Base-by-base conservation (phyloP, 2,329 filamentous ascomycete species). In the Coleophoma cylindrospora region DNA sequence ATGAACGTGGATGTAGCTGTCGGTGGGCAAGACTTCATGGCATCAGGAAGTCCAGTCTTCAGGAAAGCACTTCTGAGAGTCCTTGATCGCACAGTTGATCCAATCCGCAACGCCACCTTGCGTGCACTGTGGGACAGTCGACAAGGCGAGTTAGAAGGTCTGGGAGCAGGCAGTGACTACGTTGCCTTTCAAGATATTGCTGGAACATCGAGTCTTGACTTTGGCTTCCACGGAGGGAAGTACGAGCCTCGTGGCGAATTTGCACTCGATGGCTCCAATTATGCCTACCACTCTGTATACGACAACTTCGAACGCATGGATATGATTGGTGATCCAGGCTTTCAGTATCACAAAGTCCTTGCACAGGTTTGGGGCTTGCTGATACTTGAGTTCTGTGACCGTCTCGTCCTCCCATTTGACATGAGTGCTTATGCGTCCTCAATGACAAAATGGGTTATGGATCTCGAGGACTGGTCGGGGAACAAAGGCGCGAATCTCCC, bases 181-280 rank as follows among this genome's bases (percentile, higher is more conserved):
- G 87, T 91, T 3, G 83, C 91, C 2, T 99, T 97, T 67, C 92
- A 95, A 68, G 82, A 92, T 64, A 88, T 97, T 46, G 90, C 89
- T 1, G 94, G 94, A 47, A 91, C 84, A 8, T 92, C 90, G 41
- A 91, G 88, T 11, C 75, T 99, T 50, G 91, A 97, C 65, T 81
- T 99, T 57, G 79, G 81, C 27, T 97, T 99, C 15, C 15, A 14
- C 63, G 68, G 73, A 36, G 41, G 41, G 15, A 15, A 27, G 13
- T 12, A 44, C n/a, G 27, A 15, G 21, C 40, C 40, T 22, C 19
- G 40, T 21, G 27, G 32, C 15, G 27, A 21, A n/a, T n/a, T 32
- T 27, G 4, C 7, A n/a, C 19, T 44, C 13, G 45, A 55, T 38
- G 87, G 87, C 41, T 73, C 78, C 8, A 68, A 73, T 11, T 86